Conservation (phyloP, 768 basidiomycete species). For the Tylopilus plumbeoviolaceoides region DNA sequence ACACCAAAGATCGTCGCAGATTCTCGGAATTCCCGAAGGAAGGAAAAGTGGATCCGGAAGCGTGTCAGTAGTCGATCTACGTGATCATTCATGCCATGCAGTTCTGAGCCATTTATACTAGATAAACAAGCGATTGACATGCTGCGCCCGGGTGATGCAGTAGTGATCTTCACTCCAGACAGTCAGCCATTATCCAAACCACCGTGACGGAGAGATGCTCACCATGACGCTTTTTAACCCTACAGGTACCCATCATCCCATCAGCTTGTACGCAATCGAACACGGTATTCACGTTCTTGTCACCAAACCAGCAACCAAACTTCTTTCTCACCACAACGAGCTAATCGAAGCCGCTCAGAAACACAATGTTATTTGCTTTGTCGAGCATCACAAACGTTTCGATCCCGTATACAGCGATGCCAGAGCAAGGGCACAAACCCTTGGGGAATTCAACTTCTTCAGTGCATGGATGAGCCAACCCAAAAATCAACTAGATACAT, state of each 20-base stretch:
- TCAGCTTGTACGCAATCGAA: slow-evolving; percentile 83
- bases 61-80: slow-evolving; percentile 54
- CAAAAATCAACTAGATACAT: slow-evolving; percentile 91
- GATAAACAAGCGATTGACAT: slow-evolving; percentile 80
- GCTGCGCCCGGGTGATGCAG: slow-evolving; percentile 78
- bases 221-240: background rate
- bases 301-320: slow-evolving; percentile 90
- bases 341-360: slow-evolving; percentile 74
- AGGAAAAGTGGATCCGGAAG: slow-evolving; percentile 65
- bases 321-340: slow-evolving; percentile 76
- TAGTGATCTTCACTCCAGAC: slow-evolving; percentile 91
- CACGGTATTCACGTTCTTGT: slow-evolving; percentile 83
- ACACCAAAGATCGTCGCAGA: slow-evolving; percentile 31
- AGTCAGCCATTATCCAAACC: slow-evolving; percentile 42
- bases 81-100: slow-evolving; percentile 3
- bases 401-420: slow-evolving; percentile 95
- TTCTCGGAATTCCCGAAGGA: slow-evolving; percentile 80
- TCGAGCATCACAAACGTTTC: slow-evolving; percentile 92
- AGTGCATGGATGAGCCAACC: slow-evolving; percentile 98
- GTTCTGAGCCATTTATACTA: slow-evolving; percentile 27
- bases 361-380: slow-evolving; percentile 82
- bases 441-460: slow-evolving; percentile 96
- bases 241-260: slow-evolving; percentile 77
- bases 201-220: background rate
- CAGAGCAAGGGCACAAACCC: slow-evolving; percentile 62